Evolutionary conservation across 306 rosid genomes (phyloP).

Genomic region (Psophocarpus tetragonolobus): DNA sequence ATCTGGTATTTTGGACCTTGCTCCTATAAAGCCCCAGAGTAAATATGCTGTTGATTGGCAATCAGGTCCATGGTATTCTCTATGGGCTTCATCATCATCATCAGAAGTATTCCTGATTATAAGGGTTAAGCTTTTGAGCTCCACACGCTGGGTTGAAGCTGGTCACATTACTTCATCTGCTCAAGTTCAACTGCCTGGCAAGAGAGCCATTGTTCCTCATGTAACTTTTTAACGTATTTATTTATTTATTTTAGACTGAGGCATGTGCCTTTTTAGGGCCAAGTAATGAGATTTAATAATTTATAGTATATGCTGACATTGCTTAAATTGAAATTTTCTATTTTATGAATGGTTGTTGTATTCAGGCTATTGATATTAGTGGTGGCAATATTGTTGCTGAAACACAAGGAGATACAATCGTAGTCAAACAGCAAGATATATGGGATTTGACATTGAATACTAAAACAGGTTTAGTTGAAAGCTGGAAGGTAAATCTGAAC

Average conservation of each 20-base stretch:
- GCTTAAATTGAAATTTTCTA: slow-evolving; percentile 4
- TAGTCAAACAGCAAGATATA: slow-evolving; percentile 52
- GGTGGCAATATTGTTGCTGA: slow-evolving; percentile 49
- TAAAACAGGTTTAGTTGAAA: slow-evolving; percentile 71
- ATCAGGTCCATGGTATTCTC: slow-evolving; percentile 75
- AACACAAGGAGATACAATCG: slow-evolving; percentile 56
- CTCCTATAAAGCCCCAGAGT: slow-evolving; percentile 67
- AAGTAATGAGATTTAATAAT: slow-evolving; percentile 20
- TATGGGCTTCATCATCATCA: slow-evolving; percentile 60
- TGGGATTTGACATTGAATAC: slow-evolving; percentile 77
- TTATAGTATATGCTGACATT: not conserved
- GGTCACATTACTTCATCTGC: slow-evolving; percentile 79
- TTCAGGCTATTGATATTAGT: slow-evolving; percentile 60
- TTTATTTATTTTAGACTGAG: not conserved
- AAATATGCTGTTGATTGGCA: slow-evolving; percentile 56
- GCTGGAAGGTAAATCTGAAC: slow-evolving; percentile 77
- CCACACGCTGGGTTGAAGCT: slow-evolving; percentile 81
- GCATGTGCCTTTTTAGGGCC: not conserved
- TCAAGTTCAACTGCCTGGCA: slow-evolving; percentile 78
- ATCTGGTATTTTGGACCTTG: slow-evolving; percentile 62
- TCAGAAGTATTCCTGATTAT: slow-evolving; percentile 67
- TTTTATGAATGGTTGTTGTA: slow-evolving; percentile 24
- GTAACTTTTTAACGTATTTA: slow-evolving; percentile 39
- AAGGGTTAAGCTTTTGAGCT: slow-evolving; percentile 61
- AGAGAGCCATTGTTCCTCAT: slow-evolving; percentile 53